Evolutionary conservation across 805 yeast species (phyloP), one percentile per base, ranked within the genome.

Genomic region (Starmerella tilneyi): DNA sequence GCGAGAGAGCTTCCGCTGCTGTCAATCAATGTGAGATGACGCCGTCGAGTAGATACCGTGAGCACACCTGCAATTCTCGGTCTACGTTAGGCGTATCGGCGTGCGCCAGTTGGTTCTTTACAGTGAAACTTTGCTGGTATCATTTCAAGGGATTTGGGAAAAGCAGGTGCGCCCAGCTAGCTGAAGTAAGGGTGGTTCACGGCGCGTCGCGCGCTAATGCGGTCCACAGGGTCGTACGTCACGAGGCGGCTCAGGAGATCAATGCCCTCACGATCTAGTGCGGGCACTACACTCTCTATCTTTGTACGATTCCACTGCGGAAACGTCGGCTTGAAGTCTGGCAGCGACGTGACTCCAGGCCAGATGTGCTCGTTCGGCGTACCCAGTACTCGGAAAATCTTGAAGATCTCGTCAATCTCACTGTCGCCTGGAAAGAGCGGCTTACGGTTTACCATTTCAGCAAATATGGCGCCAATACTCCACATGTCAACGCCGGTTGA

Each of bases 401-500:
- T 75, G 70, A 88, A 88, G 54, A 92, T 83, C 67, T 92, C 96
- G 63, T 92, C 98, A 59, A 92, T 94, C 63, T 92, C 98, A 9
- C 95, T 85, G 62, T 92, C 96, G 5, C 98, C 98, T 0, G 97
- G 94, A 67, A 92, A 89, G 43, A 92, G 64, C 8, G 98, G 96
- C 62, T 84, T 84, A 45, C 98, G 78, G 57, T 86, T 84, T 47
- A 88, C 85, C 97, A 92, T 88, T 63, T 92, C 98, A 6, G 96
- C 98, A 63, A 92, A 83, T 39, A 92, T 92, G 61, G 96, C 88
- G 13, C 98, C 98, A 50, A 89, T 83, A 9, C 96, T 84, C 98
- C 98, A 92, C 82, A 92, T 86, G 63, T 92, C 98, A 43, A 92
- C 96, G 16, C 97, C 96, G 0, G 97, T 92, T 28, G 96, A 84